phyloP scores from a whole-genome alignment of 805 yeast species.

The Kazachstania bromeliacearum region DNA sequence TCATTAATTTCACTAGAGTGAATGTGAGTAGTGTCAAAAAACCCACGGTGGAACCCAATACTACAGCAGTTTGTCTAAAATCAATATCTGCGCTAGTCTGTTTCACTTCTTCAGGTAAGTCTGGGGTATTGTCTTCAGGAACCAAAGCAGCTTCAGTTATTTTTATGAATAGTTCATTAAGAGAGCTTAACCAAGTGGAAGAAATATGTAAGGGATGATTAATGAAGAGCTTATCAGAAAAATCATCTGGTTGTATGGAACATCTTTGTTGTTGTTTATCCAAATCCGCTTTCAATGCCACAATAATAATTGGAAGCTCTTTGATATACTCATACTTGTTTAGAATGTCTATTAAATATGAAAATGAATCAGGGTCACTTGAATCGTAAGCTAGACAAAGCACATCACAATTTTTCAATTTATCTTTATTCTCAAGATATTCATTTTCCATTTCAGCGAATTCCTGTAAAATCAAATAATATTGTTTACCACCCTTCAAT shows the following conservation, averaged over 20 bases:
- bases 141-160: constrained; percentile 78
- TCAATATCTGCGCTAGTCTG: constrained; percentile 36
- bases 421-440: constrained; percentile 58
- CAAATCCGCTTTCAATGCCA: constrained; percentile 88
- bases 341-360: constrained; percentile 65
- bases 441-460: constrained; percentile 70
- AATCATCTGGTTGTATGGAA: constrained; percentile 78
- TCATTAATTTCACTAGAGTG: constrained; percentile 46
- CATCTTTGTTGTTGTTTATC: constrained; percentile 93
- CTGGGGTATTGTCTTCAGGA: constrained; percentile 74
- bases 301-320: constrained; percentile 73
- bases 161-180: constrained; percentile 77
- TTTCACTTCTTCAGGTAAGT: constrained; percentile 54
- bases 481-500: constrained; percentile 88
- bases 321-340: constrained; percentile 47
- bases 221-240: constrained; percentile 53
- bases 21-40: constrained; percentile 54
- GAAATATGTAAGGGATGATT: constrained; percentile 87
- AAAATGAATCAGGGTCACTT: constrained; percentile 91
- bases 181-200: constrained; percentile 79
- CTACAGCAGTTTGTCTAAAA: constrained; percentile 40
- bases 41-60: constrained; percentile 63
- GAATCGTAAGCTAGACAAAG: constrained; percentile 87
- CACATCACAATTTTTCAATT: constrained; percentile 82
- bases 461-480: constrained; percentile 84